A percentile compares a stretch with the other conserved stretches of the same genome.
Conservation (phyloP, 2,329 filamentous ascomycete genomes). For the Orbilia brochopaga region DNA sequence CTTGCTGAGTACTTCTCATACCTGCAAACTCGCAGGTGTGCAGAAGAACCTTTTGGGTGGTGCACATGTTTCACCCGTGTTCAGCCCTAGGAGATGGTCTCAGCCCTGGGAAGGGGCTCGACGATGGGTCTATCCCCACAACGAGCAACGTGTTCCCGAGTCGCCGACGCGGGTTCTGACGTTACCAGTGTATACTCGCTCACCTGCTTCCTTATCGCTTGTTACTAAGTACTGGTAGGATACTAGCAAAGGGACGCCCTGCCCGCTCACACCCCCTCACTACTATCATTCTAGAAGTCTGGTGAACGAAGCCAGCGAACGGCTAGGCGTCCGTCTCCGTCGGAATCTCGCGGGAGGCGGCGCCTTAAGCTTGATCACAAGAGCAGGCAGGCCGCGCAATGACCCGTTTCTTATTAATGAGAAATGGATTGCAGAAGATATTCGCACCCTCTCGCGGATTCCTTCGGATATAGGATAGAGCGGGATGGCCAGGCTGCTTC, state of each 20-base stretch:
- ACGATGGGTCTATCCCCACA: constrained; percentile 34
- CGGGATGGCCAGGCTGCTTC: constrained; percentile 13
- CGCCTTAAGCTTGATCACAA: constrained; percentile 19
- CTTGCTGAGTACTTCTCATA: too few relatives aligned
- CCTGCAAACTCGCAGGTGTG: too few relatives aligned
- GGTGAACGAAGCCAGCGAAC: constrained; percentile 9
- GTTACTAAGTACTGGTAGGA: constrained; percentile 1
- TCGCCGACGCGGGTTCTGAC: constrained; percentile 49
- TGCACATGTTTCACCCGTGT: constrained; percentile 36
- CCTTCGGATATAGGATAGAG: constrained; percentile 31
- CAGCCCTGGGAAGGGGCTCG: constrained; percentile 43
- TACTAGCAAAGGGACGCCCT: too few relatives aligned
- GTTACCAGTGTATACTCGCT: too few relatives aligned
- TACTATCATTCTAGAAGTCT: constrained; percentile 15
- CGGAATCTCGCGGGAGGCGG: neutral
- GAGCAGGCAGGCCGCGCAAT: neutral
- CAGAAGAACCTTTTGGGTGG: constrained; percentile 15
- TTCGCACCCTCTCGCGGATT: constrained; percentile 12
- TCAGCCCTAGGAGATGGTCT: constrained; percentile 51
- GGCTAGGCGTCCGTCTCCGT: neutral
- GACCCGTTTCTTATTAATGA: neutral
- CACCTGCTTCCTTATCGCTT: constrained; percentile 10
- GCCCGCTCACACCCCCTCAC: too few relatives aligned
- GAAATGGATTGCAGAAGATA: constrained; percentile 15
- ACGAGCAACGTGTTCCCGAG: constrained; percentile 36